Base-by-base conservation (phyloP, 257 asterid genomes). In the Nicotiana obtusifolia region DNA sequence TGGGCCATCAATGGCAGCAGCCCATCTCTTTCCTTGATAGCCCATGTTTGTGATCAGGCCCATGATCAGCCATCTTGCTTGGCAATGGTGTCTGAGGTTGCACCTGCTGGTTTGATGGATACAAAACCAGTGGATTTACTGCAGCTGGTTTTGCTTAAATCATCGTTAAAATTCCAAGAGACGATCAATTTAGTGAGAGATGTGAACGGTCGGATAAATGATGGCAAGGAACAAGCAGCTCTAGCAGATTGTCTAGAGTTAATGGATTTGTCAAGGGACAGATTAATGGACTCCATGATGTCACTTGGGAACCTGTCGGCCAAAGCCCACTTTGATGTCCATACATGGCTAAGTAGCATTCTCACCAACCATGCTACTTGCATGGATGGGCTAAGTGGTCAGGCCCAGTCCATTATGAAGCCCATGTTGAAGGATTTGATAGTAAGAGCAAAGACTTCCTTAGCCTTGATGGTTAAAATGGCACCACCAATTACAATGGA, bases 191-290 rank as follows among this genome's bases (percentile, higher is more conserved):
- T 81, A 10, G 71, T 81, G 26, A 30, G 52, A 9, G 60, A 37
- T 16, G 33, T 83, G 4, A 84, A 61, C 53, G 16, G 9, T 3
- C 7, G 77, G 59, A 64, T 86, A n/a, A 86, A 86, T 37, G 65
- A 83, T n/a, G 22, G 1, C 9, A 68, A 47, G 2, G 73, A 31
- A 11, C 67, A 77, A 31, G 60, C 88, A 16, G 87, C 84, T 68
- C 52, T 83, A 10, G 80, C 80, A 10, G 87, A 69, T 52, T 86
- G 89, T 47, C n/a, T 81, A 35, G 82, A 78, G 69, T 44, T 86
- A 57, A 61, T 86, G 89, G 89, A 86, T 60, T 19, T 84, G 19
- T 83, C 89, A 6, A n/a, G 80, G 77, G 89, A 83, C n/a, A 71
- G 83, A 64, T 33, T 86, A 0, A 28, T 67, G 64, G 85, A 86